Evolutionary conservation across 306 rosid species (phyloP), one percentile per base, ranked within the genome.

Genomic region (Arachis hypogaea): DNA sequence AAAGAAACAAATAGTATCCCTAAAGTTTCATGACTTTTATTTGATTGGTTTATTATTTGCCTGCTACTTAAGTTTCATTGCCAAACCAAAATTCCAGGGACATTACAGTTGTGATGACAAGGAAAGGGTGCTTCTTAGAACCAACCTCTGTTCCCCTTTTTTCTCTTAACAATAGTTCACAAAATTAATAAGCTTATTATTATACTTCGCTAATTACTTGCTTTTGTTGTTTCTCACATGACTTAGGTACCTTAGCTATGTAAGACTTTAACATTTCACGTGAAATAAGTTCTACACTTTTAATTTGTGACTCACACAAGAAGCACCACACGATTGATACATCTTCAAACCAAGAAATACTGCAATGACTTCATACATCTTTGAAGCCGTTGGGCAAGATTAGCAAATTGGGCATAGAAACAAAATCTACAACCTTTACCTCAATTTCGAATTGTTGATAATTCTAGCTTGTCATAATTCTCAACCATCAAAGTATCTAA

Each of bases 141-240:
- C 72, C 64, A n/a, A 52, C 83, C 71, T 70, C 4, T 52, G 41
- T 52, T 51, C 40, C 22, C 10, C 40, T 9, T 43, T 1, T 63
- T 18, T 5, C 22, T 52, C 56, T 67, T 46, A 47, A 78, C 63
- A 59, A 78, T 84, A 71, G 73, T 76, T 79, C 77, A 73, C 43
- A 49, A 44, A 41, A 18, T 46, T 73, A 41, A 52, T 60, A 72
- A 70, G 63, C 69, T 73, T 68, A 79, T 59, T 66, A 50, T 18
- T 11, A 33, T 33, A 33, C 1, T 33, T 33, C 0, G 38, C 38
- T 11, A 30, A 73, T 67, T 83, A 86, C 93, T 84, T 86, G 89
- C 68, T 80, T 74, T 33, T 85, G 67, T 66, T 69, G 85, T 82
- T 78, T 41, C 70, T 88, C 89, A 88, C 85, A 82, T 84, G 91